Evolutionary conservation across 1,284 basidiomycete species (phyloP).

Genomic region (Cryptococcus sp.): DNA sequence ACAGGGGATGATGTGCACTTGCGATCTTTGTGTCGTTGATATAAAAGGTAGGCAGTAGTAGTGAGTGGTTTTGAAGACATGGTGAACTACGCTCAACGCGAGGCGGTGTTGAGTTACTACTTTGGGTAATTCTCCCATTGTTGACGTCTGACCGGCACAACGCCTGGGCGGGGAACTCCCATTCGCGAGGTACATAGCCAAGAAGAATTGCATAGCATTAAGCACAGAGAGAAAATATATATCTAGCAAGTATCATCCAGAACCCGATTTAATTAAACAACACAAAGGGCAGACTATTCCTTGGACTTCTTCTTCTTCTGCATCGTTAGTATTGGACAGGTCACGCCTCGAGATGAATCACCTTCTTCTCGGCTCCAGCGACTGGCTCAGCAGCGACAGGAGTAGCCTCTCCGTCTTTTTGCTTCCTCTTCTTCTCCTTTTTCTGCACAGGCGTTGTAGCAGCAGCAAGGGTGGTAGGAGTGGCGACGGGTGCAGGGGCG

Average conservation of each 20-base stretch:
- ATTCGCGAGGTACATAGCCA: background rate
- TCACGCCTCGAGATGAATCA: background rate
- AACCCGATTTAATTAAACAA: no score
- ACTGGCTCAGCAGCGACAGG: background rate
- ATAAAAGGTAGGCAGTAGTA: no score
- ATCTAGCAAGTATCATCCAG: no score
- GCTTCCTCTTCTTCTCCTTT: background rate
- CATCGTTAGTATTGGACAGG: background rate
- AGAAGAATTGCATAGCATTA: background rate
- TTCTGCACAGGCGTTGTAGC: background rate
- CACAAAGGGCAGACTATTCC: no score
- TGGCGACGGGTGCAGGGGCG: no score
- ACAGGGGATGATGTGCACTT: background rate
- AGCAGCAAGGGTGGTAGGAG: background rate
- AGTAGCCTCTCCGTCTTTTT: background rate
- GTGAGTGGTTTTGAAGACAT: background rate
- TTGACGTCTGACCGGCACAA: no score
- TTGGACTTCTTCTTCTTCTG: background rate
- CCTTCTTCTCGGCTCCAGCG: background rate
- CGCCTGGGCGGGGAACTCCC: no score
- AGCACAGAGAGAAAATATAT: no score
- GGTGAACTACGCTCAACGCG: background rate
- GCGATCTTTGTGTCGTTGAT: background rate
- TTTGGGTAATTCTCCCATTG: no score
- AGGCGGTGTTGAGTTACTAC: background rate